These are phyloP conservation scores for Quercus bicolor DNA, from an alignment of 306 rosid genomes.

Conservation along the genomic window DNA sequence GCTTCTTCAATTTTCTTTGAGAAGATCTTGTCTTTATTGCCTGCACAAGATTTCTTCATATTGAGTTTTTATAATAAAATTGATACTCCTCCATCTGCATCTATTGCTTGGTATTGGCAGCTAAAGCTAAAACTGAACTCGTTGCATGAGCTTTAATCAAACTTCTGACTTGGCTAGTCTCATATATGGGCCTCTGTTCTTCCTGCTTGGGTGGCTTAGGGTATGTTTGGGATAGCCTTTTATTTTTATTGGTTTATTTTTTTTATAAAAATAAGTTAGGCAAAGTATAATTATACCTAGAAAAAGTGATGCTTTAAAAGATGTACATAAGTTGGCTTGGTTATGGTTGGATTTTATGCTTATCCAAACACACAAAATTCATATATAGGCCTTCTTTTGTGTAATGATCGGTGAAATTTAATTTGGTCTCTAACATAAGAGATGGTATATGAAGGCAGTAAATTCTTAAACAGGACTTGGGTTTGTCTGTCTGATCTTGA, in stretches of 20 bases:
- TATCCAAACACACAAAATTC: too few species aligned
- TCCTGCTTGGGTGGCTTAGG: background rate
- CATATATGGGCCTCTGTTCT: background rate
- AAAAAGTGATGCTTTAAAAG: too few species aligned
- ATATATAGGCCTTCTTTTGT: too few species aligned
- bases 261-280: too few species aligned
- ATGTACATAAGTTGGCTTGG: too few species aligned
- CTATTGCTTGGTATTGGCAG: background rate
- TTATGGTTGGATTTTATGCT: too few species aligned
- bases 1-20: background rate
- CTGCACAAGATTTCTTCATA: background rate
- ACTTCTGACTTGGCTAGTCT: background rate
- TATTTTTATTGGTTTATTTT: too few species aligned
- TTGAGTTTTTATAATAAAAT: background rate
- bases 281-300: too few species aligned
- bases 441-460: background rate
- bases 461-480: background rate
- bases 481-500: background rate
- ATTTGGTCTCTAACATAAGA: background rate
- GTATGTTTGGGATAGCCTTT: too few species aligned
- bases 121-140: background rate
- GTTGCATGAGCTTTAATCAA: background rate
- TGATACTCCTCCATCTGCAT: background rate
- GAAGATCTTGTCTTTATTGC: background rate
- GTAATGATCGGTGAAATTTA: background rate